Evolutionary conservation across 345 rosid species (phyloP), one percentile per base, ranked within the genome.

Genomic region (Eucalyptus guilfoylei): DNA sequence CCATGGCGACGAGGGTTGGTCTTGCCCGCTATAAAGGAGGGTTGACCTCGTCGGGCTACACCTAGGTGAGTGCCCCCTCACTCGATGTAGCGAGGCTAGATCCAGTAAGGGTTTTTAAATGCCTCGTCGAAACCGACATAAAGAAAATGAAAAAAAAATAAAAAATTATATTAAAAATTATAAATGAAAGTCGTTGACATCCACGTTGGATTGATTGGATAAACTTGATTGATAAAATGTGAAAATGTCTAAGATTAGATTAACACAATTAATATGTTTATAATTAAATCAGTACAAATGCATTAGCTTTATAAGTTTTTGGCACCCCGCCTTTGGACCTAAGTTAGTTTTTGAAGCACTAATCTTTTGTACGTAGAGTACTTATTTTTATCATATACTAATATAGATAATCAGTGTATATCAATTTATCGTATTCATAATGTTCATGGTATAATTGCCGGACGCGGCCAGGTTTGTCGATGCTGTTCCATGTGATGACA

Each of bases 41-140:
- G 58, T 4, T 52, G 10, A 21, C 58, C 58, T 4, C 1, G 1
- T 52, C 1, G 11, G 1, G 58, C 26, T 52, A 52, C 26, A 21
- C 26, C 26, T 52, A 52, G 26, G 58, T 2, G 0, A 52, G 58
- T 52, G 58, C 26, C 26, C 2, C 11, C 58, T 52, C 26, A 21
- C 5, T 52, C 21, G 26, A 52, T 52, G 10, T 8, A 52, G 11
- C 2, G 5, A 52, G 58, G 1, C 2, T 52, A 52, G 11, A 52
- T 21, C 0, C 21, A 0, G 5, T 52, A 52, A 52, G 11, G 24
- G 26, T 19, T 52, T 52, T 52, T 1, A n/a, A n/a, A n/a, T n/a
- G n/a, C n/a, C n/a, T 19, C 2, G 2, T 52, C 24, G 0, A 1
- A 52, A 8, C 0, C 1, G 5, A 52, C 0, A 1, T 0, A 52